phyloP scores from a whole-genome alignment of 192 early-diverging fungal genomes.

The Coemansia sp. region DNA sequence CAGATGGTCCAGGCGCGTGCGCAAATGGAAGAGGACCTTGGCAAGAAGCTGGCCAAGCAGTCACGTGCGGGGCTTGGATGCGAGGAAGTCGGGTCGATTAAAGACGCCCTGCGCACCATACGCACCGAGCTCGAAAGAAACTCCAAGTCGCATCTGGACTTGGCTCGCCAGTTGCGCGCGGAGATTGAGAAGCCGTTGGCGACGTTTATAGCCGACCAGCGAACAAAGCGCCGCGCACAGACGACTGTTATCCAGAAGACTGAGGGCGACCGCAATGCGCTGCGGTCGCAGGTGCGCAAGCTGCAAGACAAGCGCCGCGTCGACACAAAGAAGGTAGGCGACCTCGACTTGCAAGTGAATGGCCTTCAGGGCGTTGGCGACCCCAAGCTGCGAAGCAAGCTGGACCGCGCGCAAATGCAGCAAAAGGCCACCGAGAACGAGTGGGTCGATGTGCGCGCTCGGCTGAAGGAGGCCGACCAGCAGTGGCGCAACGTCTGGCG shows the following conservation, averaged over 20 bases:
- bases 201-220: slow-evolving; percentile 67
- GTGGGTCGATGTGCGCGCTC: slow-evolving; percentile 28
- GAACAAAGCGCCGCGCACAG: slow-evolving; percentile 59
- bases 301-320: slow-evolving; percentile 58
- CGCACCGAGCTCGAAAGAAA: slow-evolving; percentile 63
- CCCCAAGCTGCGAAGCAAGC: slow-evolving; percentile 40
- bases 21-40: slow-evolving; percentile 67
- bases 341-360: slow-evolving; percentile 48
- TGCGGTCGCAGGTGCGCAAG: slow-evolving; percentile 52
- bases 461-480: slow-evolving; percentile 46
- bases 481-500: slow-evolving; percentile 54
- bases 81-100: slow-evolving; percentile 67
- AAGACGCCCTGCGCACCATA: slow-evolving; percentile 58
- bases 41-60: slow-evolving; percentile 64
- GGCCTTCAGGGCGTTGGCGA: slow-evolving; percentile 44
- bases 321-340: slow-evolving; percentile 56
- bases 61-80: slow-evolving; percentile 60
- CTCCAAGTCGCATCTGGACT: slow-evolving; percentile 62
- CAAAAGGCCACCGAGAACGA: slow-evolving; percentile 47
- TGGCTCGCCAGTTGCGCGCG: slow-evolving; percentile 62
- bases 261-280: slow-evolving; percentile 45
- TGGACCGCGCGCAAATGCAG: slow-evolving; percentile 46
- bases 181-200: slow-evolving; percentile 61
- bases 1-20: slow-evolving; percentile 62
- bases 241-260: slow-evolving; percentile 51